These are phyloP conservation scores for Podila epigama DNA, from an alignment of 192 early-diverging fungal genomes.

Conservation along the genomic window DNA sequence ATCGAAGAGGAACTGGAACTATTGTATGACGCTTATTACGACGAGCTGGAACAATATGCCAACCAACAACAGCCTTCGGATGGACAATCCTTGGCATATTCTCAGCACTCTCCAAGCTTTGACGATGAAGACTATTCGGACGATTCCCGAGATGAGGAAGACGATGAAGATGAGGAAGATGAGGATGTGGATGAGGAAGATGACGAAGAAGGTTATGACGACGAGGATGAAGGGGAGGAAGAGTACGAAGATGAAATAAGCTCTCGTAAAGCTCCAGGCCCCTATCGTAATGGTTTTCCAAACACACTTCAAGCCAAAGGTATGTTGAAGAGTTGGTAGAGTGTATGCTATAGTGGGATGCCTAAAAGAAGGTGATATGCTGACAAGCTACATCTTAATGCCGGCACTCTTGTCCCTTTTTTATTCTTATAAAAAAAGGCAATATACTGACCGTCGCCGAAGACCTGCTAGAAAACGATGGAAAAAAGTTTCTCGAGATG, in stretches of 20 bases:
- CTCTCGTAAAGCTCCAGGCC: constrained; percentile 55
- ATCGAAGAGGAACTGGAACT: constrained; percentile 89
- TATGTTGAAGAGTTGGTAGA: constrained; percentile 15
- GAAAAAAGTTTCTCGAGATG: constrained; percentile 94
- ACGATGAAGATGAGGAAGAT: constrained; percentile 50
- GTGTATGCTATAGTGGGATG: not conserved
- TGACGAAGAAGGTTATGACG: constrained; percentile 11
- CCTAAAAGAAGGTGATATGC: not conserved
- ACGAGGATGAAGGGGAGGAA: constrained; percentile 52
- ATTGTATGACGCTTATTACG: constrained; percentile 89
- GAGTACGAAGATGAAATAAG: constrained; percentile 54
- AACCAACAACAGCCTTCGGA: constrained; percentile 69
- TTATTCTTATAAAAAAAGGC: too few relatives aligned
- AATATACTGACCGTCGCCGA: constrained; percentile 82
- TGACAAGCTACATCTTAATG: not conserved
- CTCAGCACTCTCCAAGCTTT: constrained; percentile 49
- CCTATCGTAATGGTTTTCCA: constrained; percentile 66
- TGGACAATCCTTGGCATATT: constrained; percentile 45
- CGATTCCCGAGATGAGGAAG: constrained; percentile 52
- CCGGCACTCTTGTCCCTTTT: not conserved
- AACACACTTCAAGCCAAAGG: constrained; percentile 84
- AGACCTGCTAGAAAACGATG: constrained; percentile 91
- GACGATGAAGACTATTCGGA: constrained; percentile 51
- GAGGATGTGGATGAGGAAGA: constrained; percentile 32
- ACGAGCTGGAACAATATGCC: constrained; percentile 87